Base-by-base conservation (phyloP, 1,284 basidiomycete species). In the Neolentinus lepideus region DNA sequence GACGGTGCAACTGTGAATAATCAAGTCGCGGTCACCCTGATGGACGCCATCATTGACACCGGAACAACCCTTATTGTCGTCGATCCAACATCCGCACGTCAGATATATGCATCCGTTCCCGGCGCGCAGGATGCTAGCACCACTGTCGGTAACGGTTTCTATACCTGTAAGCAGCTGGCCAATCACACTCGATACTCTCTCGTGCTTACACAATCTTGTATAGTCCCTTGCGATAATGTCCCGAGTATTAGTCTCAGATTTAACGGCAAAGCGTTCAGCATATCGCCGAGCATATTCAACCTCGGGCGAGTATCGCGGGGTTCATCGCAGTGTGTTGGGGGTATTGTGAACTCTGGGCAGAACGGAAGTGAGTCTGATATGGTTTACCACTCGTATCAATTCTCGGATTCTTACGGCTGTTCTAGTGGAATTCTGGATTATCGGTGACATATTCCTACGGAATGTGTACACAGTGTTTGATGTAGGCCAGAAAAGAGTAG, bases 171-270 rank as follows among this genome's bases (percentile, higher is more conserved):
- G 51, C 26, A 16, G 6, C 24, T 26, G 9, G 8, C 21, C n/a
- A 16, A 19, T 46, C 16, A 46, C 6, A 9, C 51, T 52, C 22
- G 4, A 16, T 10, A 12, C 24, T 31, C 50, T 26, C n/a, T 11
- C 21, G 63, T 19, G 4, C 51, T 52, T 3, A 31, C 48, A 21
- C 3, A 25, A 36, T 12, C 3, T n/a, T 8, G 25, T 1, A 12
- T 16, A 63, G 61, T 67, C 47, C 68, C 66, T 1, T 69, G 68
- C 57, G 53, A 57, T 47, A 48, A 54, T 25, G 45, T 60, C 19
- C 57, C 62, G 11, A 27, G 46, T 16, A 51, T 64, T 36, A 56
- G 52, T 16, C 26, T 68, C n/a, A 61, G 58, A 0, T 59, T 69
- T 38, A 63, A 55, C 12, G 62, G 61, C 2, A 58, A 45, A 29